Percentiles rank a stretch among this genome's conserved stretches.
Conservation (phyloP, 1,284 basidiomycete genomes). For the Fomitopsis schrenkii region DNA sequence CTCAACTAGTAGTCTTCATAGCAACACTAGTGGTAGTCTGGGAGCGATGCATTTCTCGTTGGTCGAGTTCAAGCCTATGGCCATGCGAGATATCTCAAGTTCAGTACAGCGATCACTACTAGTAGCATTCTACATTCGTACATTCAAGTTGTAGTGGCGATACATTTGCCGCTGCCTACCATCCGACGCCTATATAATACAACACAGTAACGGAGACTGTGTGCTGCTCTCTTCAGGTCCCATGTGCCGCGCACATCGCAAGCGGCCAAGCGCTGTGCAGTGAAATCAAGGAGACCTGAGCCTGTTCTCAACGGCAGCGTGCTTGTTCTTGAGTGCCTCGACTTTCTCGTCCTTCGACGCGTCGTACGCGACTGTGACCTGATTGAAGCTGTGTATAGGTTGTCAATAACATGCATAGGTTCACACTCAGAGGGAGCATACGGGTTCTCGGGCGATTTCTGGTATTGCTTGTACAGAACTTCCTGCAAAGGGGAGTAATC, state of each 20-base stretch:
- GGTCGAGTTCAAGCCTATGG: too few species aligned
- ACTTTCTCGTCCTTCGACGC: slow-evolving; percentile 82
- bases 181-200: not conserved
- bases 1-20: too few species aligned
- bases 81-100: too few species aligned
- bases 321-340: slow-evolving; percentile 59
- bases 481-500: slow-evolving; percentile 40
- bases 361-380: slow-evolving; percentile 73
- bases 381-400: slow-evolving; percentile 64
- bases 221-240: too few species aligned
- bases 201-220: not conserved
- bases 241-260: not conserved
- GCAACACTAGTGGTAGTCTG: too few species aligned
- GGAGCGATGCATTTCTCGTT: too few species aligned
- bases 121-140: too few species aligned
- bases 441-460: slow-evolving; percentile 89
- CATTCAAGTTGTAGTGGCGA: too few species aligned
- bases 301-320: slow-evolving; percentile 45
- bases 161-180: too few species aligned
- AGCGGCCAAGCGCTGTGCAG: not conserved
- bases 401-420: not conserved
- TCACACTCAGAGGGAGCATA: slow-evolving; percentile 33
- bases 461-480: slow-evolving; percentile 76
- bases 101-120: too few species aligned
- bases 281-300: slow-evolving; percentile 27